These are phyloP conservation scores for Pythium vanterpoolii DNA, from an alignment of 352 stramenopile species.

Conservation along the genomic window DNA sequence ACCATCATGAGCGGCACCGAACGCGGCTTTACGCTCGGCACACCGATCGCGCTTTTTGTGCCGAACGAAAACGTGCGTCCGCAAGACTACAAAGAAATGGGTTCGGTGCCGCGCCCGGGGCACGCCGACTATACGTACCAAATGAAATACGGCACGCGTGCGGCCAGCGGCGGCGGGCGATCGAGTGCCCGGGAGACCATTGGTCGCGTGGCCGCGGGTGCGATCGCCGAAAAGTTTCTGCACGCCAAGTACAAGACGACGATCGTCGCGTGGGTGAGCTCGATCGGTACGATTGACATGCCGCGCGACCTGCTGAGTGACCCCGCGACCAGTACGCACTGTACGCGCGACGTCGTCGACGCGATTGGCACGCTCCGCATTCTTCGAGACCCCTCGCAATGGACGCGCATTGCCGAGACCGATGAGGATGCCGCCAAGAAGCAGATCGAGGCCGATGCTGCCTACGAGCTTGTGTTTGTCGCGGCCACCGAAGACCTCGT, in stretches of 20 bases:
- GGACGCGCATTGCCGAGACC: slow-evolving; percentile 39
- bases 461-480: slow-evolving; percentile 77
- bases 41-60: slow-evolving; percentile 96
- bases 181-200: slow-evolving; percentile 98
- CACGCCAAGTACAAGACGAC: slow-evolving; percentile 88
- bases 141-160: slow-evolving; percentile 98
- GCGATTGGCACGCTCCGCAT: slow-evolving; percentile 78
- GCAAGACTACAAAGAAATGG: slow-evolving; percentile 97
- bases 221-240: slow-evolving; percentile 96
- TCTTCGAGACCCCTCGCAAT: slow-evolving; percentile 65
- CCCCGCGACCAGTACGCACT: slow-evolving; percentile 48
- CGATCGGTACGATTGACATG: slow-evolving; percentile 86
- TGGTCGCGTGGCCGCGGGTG: slow-evolving; percentile 95
- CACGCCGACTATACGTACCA: slow-evolving; percentile 99
- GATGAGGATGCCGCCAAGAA: slow-evolving; percentile 34
- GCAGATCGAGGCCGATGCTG: slow-evolving; percentile 59
- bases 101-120: slow-evolving; percentile 83
- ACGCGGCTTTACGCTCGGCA: slow-evolving; percentile 93
- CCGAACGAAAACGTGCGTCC: slow-evolving; percentile 97
- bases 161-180: slow-evolving; percentile 94
- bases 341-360: slow-evolving; percentile 86
- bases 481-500: slow-evolving; percentile 43
- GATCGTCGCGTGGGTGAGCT: slow-evolving; percentile 89
- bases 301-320: slow-evolving; percentile 62
- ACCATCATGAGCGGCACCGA: slow-evolving; percentile 97